Evolutionary conservation across 805 yeast species (phyloP).

Genomic region (Candida pini): DNA sequence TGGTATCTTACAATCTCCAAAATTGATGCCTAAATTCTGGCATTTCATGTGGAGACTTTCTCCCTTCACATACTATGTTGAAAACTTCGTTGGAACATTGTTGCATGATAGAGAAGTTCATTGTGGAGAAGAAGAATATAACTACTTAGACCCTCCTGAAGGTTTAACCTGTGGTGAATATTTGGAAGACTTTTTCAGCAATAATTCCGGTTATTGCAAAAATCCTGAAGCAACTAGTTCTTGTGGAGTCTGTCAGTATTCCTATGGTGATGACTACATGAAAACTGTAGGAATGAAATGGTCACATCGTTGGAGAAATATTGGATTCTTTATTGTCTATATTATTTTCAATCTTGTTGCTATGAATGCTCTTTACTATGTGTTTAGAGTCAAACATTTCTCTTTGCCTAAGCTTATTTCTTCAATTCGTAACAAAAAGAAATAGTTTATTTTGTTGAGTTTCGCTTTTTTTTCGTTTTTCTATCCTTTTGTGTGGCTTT

Average conservation of each 20-base stretch:
- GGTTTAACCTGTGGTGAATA: constrained; percentile 62
- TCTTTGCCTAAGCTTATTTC: constrained; percentile 27
- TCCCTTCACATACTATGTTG: constrained; percentile 66
- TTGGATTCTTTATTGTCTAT: constrained; percentile 57
- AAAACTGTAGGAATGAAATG: constrained; percentile 37
- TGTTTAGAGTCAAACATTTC: constrained; percentile 33
- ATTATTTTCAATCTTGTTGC: constrained; percentile 45
- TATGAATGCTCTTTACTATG: constrained; percentile 33
- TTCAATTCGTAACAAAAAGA: constrained; percentile 31
- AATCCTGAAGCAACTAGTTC: constrained; percentile 42
- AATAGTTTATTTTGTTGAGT: no score
- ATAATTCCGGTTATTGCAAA: constrained; percentile 48
- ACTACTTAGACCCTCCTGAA: constrained; percentile 47
- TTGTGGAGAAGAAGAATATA: constrained; percentile 45
- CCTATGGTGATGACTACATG: constrained; percentile 41
- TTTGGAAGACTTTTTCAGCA: constrained; percentile 35
- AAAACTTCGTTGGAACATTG: constrained; percentile 45
- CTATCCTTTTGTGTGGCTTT: no score
- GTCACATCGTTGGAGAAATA: constrained; percentile 55
- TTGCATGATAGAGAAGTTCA: constrained; percentile 44
- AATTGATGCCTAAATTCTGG: constrained; percentile 73
- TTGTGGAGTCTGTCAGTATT: constrained; percentile 46
- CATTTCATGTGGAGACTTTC: constrained; percentile 69
- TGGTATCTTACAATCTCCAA: constrained; percentile 58
- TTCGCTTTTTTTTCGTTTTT: no score